Evolutionary conservation across 129 eudicot genomes (phyloP).

Genomic region (Flaveria bidentis): DNA sequence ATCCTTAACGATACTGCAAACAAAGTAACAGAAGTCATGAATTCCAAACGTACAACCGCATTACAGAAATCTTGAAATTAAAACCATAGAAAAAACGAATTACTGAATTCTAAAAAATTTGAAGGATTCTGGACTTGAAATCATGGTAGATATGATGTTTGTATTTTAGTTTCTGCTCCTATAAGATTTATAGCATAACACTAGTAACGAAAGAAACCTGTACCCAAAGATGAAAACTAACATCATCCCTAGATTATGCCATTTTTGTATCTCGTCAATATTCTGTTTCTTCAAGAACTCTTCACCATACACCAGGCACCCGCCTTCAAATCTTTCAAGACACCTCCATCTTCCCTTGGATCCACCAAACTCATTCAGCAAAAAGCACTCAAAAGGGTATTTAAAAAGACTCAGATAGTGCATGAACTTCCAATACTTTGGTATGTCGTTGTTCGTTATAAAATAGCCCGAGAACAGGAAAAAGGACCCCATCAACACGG

Average conservation of each 20-base stretch:
- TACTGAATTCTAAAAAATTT: too few relatives aligned
- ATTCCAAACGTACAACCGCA: too few relatives aligned
- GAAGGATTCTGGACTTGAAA: too few relatives aligned
- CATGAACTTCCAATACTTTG: slow-evolving; percentile 62
- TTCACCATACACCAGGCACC: slow-evolving; percentile 54
- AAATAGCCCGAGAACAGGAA: slow-evolving; percentile 84
- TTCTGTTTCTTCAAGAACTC: slow-evolving; percentile 50
- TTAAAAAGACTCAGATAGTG: slow-evolving; percentile 67
- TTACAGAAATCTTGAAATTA: too few relatives aligned
- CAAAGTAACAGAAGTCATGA: too few relatives aligned
- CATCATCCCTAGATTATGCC: slow-evolving; percentile 70
- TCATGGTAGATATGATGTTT: too few relatives aligned
- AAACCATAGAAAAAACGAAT: too few relatives aligned
- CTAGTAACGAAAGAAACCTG: slow-evolving; percentile 51
- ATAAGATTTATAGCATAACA: slow-evolving; percentile 52
- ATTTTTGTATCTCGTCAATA: slow-evolving; percentile 53
- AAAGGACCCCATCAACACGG: slow-evolving; percentile 66
- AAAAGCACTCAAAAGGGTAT: slow-evolving; percentile 73
- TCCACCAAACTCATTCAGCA: slow-evolving; percentile 74
- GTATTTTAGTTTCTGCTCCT: slow-evolving; percentile 34
- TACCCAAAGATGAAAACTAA: slow-evolving; percentile 54
- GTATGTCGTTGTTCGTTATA: slow-evolving; percentile 57
- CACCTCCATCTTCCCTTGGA: slow-evolving; percentile 47
- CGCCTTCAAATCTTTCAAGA: slow-evolving; percentile 49
- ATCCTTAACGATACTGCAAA: too few relatives aligned